phyloP scores from a whole-genome alignment of 1,284 basidiomycete species.

The Moesziomyces sp. region DNA sequence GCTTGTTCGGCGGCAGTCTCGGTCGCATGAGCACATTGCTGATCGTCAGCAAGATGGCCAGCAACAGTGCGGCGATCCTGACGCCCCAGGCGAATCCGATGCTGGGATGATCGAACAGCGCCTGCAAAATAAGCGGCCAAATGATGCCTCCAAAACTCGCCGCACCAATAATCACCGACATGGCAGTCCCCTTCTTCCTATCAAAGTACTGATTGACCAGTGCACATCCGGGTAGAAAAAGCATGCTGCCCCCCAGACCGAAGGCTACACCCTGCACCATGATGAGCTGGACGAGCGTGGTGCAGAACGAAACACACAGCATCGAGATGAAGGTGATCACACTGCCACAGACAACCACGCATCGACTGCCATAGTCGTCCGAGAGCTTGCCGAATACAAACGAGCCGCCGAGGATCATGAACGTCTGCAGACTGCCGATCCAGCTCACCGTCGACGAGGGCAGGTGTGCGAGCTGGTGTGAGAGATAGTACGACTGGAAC shows the following conservation, averaged over 20 bases:
- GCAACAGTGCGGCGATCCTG: conserved; percentile 28
- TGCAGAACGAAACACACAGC: conserved; percentile 36
- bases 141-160: conserved; percentile 46
- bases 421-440: conserved; percentile 47
- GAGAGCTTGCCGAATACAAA: conserved; percentile 47
- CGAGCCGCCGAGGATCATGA: conserved; percentile 36
- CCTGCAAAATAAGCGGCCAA: conserved; percentile 35
- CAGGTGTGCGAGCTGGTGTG: conserved; percentile 29
- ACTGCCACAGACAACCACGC: conserved; percentile 26
- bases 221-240: conserved; percentile 43
- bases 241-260: conserved; percentile 42
- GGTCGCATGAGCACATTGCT: conserved; percentile 36
- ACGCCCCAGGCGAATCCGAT: conserved; percentile 44
- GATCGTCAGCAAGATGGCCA: conserved; percentile 35
- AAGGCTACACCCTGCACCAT: conserved; percentile 36
- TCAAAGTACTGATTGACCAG: conserved; percentile 50
- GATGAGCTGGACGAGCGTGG: conserved; percentile 25
- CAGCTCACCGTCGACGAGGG: conserved; percentile 33
- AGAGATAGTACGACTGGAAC: conserved; percentile 41
- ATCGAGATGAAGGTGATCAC: conserved; percentile 43
- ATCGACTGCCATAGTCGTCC: conserved; percentile 37
- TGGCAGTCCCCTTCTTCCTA: conserved; percentile 31
- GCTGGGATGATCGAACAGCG: conserved; percentile 24
- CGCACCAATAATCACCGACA: conserved; percentile 45
- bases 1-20: conserved; percentile 15